A percentile compares a stretch with the other conserved stretches of the same genome.
Conservation (phyloP, 768 basidiomycete genomes). For the Boletus tomentosulus region DNA sequence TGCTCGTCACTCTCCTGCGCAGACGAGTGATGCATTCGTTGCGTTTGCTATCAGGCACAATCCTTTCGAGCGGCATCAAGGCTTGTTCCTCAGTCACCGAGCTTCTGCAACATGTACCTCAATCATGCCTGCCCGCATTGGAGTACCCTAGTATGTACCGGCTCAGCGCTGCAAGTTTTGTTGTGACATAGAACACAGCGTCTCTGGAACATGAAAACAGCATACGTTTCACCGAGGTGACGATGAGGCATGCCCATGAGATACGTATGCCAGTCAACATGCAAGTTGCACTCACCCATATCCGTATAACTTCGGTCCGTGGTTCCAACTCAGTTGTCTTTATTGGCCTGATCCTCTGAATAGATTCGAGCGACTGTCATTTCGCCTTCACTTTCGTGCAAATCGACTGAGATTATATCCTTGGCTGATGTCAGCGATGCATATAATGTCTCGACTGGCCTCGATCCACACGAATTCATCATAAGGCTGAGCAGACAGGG, state of each 20-base stretch:
- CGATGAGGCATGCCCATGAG: constrained; percentile 60
- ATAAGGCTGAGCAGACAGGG: constrained; percentile 70
- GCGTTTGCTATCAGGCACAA: constrained; percentile 37
- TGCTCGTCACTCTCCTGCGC: background rate
- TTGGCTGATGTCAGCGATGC: constrained; percentile 82
- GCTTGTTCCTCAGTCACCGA: constrained; percentile 63
- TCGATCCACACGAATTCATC: constrained; percentile 77
- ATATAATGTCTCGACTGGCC: constrained; percentile 74
- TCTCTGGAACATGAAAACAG: constrained; percentile 57
- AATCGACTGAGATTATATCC: constrained; percentile 78
- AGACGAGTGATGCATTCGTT: background rate
- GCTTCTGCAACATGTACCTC: constrained; percentile 53
- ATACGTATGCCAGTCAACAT: constrained; percentile 70
- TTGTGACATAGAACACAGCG: constrained; percentile 36
- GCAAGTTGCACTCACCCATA: constrained; percentile 62
- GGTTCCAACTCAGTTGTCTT: background rate
- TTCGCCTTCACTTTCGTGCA: constrained; percentile 63
- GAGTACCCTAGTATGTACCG: constrained; percentile 49
- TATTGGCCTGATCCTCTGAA: constrained; percentile 5
- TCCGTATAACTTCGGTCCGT: constrained; percentile 73
- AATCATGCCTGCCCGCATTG: constrained; percentile 43
- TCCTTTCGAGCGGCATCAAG: constrained; percentile 48
- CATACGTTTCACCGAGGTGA: constrained; percentile 56
- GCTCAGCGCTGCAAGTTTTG: background rate
- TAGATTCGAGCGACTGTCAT: constrained; percentile 71